Evolutionary conservation across 2,329 filamentous ascomycete species (phyloP).

Genomic region (Alternaria conjuncta): DNA sequence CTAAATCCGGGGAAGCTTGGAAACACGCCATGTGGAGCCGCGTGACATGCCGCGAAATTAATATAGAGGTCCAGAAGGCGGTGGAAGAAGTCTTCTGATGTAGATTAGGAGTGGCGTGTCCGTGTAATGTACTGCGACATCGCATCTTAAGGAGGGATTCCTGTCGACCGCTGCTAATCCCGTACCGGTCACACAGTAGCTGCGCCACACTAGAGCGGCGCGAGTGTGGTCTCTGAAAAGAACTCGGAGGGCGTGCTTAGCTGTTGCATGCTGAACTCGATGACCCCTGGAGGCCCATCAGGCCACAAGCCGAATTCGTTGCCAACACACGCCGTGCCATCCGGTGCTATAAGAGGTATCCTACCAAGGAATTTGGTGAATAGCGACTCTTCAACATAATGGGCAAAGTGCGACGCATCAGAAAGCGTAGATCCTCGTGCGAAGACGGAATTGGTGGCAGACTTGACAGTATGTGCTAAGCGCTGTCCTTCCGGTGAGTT

Average conservation of each 20-base stretch:
- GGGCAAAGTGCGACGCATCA: not conserved
- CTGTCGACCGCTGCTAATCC: not conserved
- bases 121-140: not conserved
- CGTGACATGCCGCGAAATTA: conserved; percentile 1
- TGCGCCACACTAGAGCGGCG: not conserved
- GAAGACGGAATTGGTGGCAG: conserved; percentile 15
- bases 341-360: not conserved
- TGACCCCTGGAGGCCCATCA: not conserved
- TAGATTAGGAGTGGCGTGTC: not conserved
- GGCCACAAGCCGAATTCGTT: not conserved
- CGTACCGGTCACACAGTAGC: not conserved
- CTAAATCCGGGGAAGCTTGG: conserved; percentile 11
- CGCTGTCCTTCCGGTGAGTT: conserved; percentile 27
- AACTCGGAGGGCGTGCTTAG: not conserved
- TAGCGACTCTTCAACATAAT: not conserved
- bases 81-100: not conserved
- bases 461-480: conserved; percentile 22
- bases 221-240: not conserved
- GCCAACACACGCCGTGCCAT: too few species aligned
- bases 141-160: not conserved
- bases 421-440: not conserved
- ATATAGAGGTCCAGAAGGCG: not conserved
- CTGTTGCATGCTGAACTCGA: not conserved
- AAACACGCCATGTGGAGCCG: conserved; percentile 7
- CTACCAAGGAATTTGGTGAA: not conserved